phyloP scores from a whole-genome alignment of 2,329 filamentous ascomycete species.

The Ceratocystis destructans region DNA sequence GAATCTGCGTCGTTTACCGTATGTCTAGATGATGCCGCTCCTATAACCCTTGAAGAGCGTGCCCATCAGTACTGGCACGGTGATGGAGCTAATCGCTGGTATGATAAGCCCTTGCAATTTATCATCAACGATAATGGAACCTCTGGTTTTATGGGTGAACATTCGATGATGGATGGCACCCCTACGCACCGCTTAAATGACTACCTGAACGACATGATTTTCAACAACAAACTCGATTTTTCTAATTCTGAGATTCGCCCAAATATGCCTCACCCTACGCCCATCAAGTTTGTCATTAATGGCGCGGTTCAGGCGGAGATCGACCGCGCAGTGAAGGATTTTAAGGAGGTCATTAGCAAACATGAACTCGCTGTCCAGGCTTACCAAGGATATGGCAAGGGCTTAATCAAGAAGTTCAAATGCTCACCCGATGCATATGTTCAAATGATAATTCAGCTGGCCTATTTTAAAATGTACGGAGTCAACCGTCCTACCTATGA shows the following conservation, averaged over 20 bases:
- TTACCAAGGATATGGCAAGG: slow-evolving; percentile 96
- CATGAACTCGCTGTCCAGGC: slow-evolving; percentile 90
- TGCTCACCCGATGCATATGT: slow-evolving; percentile 96
- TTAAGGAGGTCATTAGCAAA: slow-evolving; percentile 63
- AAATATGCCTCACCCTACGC: slow-evolving; percentile 65
- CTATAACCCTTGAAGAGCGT: slow-evolving; percentile 89
- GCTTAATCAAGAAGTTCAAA: slow-evolving; percentile 98
- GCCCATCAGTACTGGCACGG: slow-evolving; percentile 97
- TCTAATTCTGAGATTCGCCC: slow-evolving; percentile 65
- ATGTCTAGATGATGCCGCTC: slow-evolving; percentile 81
- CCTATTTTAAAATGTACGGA: slow-evolving; percentile 98
- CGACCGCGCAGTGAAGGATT: slow-evolving; percentile 63
- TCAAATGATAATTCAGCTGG: slow-evolving; percentile 96
- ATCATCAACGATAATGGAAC: slow-evolving; percentile 97
- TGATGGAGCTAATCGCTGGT: slow-evolving; percentile 91
- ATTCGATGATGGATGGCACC: slow-evolving; percentile 99
- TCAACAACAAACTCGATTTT: slow-evolving; percentile 88
- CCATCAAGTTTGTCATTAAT: slow-evolving; percentile 66
- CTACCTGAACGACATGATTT: slow-evolving; percentile 81
- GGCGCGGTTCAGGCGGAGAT: slow-evolving; percentile 64
- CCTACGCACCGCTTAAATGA: slow-evolving; percentile 95
- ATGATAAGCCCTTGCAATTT: slow-evolving; percentile 95
- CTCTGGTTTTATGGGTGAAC: slow-evolving; percentile 93
- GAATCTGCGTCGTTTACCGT: slow-evolving; percentile 83
- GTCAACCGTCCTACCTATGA: slow-evolving; percentile 97